Evolutionary conservation across 805 yeast species (phyloP), one percentile per base, ranked within the genome.

Genomic region (Metschnikowia chrysomelidarum): DNA sequence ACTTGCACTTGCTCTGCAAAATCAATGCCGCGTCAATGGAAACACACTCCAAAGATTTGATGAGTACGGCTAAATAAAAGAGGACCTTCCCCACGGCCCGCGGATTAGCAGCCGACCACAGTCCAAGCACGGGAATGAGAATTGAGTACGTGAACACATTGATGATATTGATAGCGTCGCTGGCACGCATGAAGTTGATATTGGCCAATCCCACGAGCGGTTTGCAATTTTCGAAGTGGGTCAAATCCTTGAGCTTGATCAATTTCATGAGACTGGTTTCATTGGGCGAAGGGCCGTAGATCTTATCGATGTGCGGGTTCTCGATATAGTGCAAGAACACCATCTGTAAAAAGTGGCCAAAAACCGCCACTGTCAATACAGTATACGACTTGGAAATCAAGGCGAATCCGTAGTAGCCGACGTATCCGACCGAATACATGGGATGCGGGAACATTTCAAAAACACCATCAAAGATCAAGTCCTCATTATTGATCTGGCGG

Each of bases 371-470:
- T 11, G 74, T 59, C 43, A 86, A 68, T 5, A 86, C 80, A 7
- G 81, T 71, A 50, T 84, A 83, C 16, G 87, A 80, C 44, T 84
- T 80, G 4, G 89, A 71, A 49, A 86, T 80, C 44, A 86, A 64
- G 1, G 91, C 87, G 51, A 84, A 75, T 0, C 95, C 95, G 53
- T 86, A 86, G 61, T 83, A 86, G 1, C 95, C 95, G 36, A 86
- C 76, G 53, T 86, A 86, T 6, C 95, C 95, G 38, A 87, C 82
- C 1, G 94, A 83, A 57, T 86, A 86, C 95, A 86, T 86, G 34
- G 95, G 95, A 54, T 86, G 95, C 13, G 95, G 95, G 11, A 88
- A 86, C 71, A 86, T 73, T 58, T 86, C 91, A 57, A 85, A 86
- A 7, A 86, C 93, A 26, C 95, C 95, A 56, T 87, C 95, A 60